Base-by-base conservation (phyloP, 2,329 filamentous ascomycete species). In the Aspergillus piperis region DNA sequence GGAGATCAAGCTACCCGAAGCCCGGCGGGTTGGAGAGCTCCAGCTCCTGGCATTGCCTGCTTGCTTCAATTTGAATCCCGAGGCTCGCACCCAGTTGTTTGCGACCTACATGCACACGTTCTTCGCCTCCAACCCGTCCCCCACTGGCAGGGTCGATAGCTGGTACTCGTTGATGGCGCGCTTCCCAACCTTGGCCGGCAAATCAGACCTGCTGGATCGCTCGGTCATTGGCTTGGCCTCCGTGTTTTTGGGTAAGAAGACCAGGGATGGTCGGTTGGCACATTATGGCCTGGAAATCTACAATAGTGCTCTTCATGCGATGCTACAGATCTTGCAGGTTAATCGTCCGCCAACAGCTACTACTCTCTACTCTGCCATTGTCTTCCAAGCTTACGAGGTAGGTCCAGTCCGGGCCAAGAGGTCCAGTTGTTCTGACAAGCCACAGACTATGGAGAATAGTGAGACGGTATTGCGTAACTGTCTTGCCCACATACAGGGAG, bases 21-120 rank as follows among this genome's bases (percentile, higher is more conserved):
- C 48, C 15, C 48, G 36, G 48, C 27, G 13, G 23, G 23, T 51
- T 3, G n/a, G 48, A 30, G 27, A 51, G 10, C 48, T 51, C n/a
- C 19, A 19, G 17, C 27, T 27, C 13, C 48, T 51, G 23, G 48
- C 27, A 6, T 19, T 51, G 8, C 15, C 48, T 2, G 23, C 27
- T 17, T 8, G 6, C 13, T 19, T 51, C 13, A 32, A 51, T 17
- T 10, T 32, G 48, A 32, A n/a, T 13, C 27, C 48, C 25, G 48
- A 51, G 30, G 25, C 17, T n/a, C 48, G 48, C 25, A 51, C 48
- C 13, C 23, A 69, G 41, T 23, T 67, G 39, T 4, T 64, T 53
- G 23, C 53, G 8, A 19, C 39, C 10, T 56, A n/a, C 15, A 36
- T 39, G 27, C 7, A 53, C 10, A 19, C 25, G 2, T 53, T 21